phyloP scores from a whole-genome alignment of 202 grass and related monocot genomes.

The Schoenoplectus tabernaemontani region DNA sequence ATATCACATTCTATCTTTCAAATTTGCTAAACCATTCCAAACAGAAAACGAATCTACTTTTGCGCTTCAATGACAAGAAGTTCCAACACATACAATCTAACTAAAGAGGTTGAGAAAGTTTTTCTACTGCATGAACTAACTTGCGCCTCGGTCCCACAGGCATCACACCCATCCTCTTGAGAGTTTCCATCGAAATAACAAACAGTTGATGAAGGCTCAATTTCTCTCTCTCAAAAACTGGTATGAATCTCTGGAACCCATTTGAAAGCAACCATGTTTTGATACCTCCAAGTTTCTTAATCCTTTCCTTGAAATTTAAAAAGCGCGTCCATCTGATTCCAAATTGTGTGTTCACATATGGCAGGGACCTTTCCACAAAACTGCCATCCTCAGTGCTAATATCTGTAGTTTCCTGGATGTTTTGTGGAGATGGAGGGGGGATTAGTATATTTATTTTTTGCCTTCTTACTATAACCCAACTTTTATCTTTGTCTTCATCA shows the following conservation, averaged over 20 bases:
- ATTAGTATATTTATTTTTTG: conserved; percentile 60
- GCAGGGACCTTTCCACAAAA: conserved; percentile 34
- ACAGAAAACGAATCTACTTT: no score
- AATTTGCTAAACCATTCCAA: background rate
- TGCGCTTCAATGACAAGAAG: background rate
- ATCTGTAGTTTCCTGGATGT: background rate
- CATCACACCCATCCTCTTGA: conserved; percentile 69
- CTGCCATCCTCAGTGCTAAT: background rate
- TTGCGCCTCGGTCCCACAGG: conserved; percentile 83
- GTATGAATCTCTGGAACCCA: conserved; percentile 47
- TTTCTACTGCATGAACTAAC: conserved; percentile 64
- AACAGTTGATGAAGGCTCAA: conserved; percentile 55
- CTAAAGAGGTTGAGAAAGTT: conserved; percentile 29
- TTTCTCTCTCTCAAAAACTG: conserved; percentile 50
- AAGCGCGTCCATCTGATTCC: conserved; percentile 39
- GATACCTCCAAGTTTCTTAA: conserved; percentile 52
- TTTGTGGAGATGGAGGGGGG: conserved; percentile 44
- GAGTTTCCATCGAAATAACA: conserved; percentile 62
- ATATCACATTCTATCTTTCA: background rate
- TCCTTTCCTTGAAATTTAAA: conserved; percentile 35
- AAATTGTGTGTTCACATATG: conserved; percentile 34
- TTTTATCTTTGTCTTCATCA: conserved; percentile 33
- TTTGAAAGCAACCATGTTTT: conserved; percentile 55
- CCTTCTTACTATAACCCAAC: conserved; percentile 88
- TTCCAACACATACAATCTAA: background rate